A percentile compares a stretch with the other conserved stretches of the same genome.
phyloP scores from a whole-genome alignment of 305 asterid genomes.

The Rubia tinctorum region DNA sequence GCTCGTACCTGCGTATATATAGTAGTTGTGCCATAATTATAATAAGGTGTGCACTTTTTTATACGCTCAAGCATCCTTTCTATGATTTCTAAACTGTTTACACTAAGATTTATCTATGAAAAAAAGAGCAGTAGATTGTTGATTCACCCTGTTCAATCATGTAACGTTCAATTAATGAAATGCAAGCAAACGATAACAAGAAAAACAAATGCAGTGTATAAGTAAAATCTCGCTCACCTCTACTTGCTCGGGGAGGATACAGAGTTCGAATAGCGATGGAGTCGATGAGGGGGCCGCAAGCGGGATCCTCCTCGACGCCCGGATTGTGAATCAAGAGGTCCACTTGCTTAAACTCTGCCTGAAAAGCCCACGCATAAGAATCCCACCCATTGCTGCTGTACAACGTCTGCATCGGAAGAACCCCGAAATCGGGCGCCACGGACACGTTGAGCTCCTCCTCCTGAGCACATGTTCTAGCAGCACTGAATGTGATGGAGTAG shows the following conservation, averaged over 20 bases:
- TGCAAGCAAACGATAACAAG: not conserved
- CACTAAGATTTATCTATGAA: too few species aligned
- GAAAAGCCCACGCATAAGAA: slow-evolving; percentile 89
- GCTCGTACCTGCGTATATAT: too few species aligned
- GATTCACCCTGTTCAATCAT: too few species aligned
- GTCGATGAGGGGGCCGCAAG: slow-evolving; percentile 98
- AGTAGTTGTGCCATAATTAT: too few species aligned
- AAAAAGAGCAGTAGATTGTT: too few species aligned
- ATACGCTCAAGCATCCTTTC: too few species aligned
- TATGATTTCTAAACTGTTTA: too few species aligned
- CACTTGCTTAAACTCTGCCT: slow-evolving; percentile 29
- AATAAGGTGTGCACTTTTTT: too few species aligned
- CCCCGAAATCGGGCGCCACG: slow-evolving; percentile 75
- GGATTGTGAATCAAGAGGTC: slow-evolving; percentile 84
- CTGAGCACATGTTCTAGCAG: slow-evolving; percentile 94
- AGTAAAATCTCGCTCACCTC: slow-evolving; percentile 37
- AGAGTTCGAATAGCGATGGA: slow-evolving; percentile 71
- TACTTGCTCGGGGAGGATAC: slow-evolving; percentile 79
- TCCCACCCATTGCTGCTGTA: slow-evolving; percentile 98
- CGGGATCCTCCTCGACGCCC: slow-evolving; percentile 91
- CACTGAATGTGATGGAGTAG: slow-evolving; percentile 82
- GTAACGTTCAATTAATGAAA: too few species aligned
- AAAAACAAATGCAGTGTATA: not conserved
- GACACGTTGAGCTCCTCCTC: slow-evolving; percentile 81
- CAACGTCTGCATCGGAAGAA: slow-evolving; percentile 80